A percentile compares a stretch with the other conserved stretches of the same genome.
These are phyloP conservation scores for Acanthamoeba comandoni DNA, from an alignment of 208 protist genomes.

Conservation along the genomic window DNA sequence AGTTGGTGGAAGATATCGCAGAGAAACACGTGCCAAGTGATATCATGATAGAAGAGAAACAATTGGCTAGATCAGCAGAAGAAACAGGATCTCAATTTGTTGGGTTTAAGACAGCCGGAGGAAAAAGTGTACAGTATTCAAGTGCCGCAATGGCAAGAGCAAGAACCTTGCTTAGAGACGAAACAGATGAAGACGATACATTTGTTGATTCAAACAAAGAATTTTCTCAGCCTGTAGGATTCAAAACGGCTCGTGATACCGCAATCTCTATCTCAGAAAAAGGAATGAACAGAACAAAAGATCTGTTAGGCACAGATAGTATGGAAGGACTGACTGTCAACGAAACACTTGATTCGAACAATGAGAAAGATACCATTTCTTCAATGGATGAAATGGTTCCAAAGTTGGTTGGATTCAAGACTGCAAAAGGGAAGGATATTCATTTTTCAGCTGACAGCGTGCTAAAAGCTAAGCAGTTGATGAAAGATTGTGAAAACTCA, in stretches of 20 bases:
- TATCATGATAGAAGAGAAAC: too few species aligned
- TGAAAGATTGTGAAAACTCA: not conserved
- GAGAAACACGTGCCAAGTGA: too few species aligned
- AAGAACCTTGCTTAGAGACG: too few species aligned
- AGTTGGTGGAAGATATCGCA: too few species aligned
- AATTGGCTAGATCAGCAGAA: too few species aligned
- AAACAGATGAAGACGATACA: too few species aligned
- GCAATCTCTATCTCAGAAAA: not conserved
- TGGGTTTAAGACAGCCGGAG: too few species aligned
- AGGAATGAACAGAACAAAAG: not conserved
- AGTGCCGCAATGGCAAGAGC: too few species aligned
- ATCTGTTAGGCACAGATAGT: not conserved
- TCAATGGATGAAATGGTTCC: not conserved
- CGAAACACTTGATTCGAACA: not conserved
- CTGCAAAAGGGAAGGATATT: slow-evolving; percentile 16
- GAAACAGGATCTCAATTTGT: too few species aligned
- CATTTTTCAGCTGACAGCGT: slow-evolving; percentile 5
- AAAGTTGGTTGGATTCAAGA: not conserved
- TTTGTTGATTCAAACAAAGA: too few species aligned
- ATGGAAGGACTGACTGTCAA: not conserved
- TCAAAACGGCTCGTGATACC: not conserved
- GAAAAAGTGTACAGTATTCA: too few species aligned
- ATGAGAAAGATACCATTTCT: not conserved
- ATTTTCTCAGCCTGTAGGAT: too few species aligned
- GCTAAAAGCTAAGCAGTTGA: not conserved